Evolutionary conservation across 768 basidiomycete genomes (phyloP), one percentile per base, ranked within the genome.

Genomic region (Peribolospora kevripleyi): DNA sequence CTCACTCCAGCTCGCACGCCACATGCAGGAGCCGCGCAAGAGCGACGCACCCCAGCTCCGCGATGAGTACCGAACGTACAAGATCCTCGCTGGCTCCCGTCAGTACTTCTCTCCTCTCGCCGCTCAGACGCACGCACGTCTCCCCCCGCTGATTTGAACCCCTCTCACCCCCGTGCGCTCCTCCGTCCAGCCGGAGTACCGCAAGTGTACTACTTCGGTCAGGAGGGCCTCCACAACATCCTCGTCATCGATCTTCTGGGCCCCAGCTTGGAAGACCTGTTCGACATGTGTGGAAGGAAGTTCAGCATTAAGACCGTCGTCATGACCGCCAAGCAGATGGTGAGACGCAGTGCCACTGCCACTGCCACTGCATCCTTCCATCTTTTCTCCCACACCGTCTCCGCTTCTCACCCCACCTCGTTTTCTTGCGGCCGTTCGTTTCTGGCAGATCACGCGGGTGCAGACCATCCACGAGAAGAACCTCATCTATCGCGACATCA

Each of bases 391-490:
- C 14, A 9, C 10, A 9, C 46, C 46, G 46, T 46, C 46, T 9
- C 14, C 46, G 10, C 46, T 9, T 14, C 46, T 14, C 46, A 9
- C 10, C 10, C 42, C 40, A 6, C 14, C 37, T 41, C 55, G 39
- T 8, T 14, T 38, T 0, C 38, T 48, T 39, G 25, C 48, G 5
- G 14, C 3, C 9, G 2, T 48, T 25, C 3, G 41, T 0, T 37
- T n/a, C 14, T 42, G 57, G 36, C 67, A 97, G 91, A 73, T 98
- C 57, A 78, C 84, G 51, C 80, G 93, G 63, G 88, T 93, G 14
- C 91, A 97, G 69, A 91, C 84, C 13, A 95, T 98, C 53, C 93
- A 98, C 69, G 91, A 95, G 70, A 97, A 95, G 76, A 95, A 93
- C 70, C 78, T 98, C 64, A 97, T 98, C 63, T 97, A 98, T 68